A percentile compares a stretch with the other conserved stretches of the same genome.
phyloP scores from a whole-genome alignment of 2,329 filamentous ascomycete genomes.

The Colletotrichum orbiculare region DNA sequence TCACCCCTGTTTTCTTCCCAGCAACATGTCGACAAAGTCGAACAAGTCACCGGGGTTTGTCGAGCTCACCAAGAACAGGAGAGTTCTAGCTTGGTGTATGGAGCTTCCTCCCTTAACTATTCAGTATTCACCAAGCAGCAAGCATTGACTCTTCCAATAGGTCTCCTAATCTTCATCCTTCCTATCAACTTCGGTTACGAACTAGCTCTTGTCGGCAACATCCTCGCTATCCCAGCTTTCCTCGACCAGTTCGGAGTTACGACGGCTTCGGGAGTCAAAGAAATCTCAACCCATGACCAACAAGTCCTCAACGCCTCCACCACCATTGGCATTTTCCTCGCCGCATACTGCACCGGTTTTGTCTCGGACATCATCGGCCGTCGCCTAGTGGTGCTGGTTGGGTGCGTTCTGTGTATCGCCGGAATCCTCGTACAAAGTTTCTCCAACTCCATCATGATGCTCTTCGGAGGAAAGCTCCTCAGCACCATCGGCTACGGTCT shows the following conservation, averaged over 20 bases:
- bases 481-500: slow-evolving; percentile 45
- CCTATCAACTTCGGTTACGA: slow-evolving; percentile 43
- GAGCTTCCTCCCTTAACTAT: not conserved
- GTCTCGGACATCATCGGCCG: slow-evolving; percentile 42
- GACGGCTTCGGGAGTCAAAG: slow-evolving; percentile 33
- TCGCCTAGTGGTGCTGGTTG: slow-evolving; percentile 41
- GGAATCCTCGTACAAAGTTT: slow-evolving; percentile 43
- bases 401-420: slow-evolving; percentile 35
- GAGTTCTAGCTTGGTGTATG: slow-evolving; percentile 15
- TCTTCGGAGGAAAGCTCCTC: slow-evolving; percentile 45
- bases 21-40: not conserved
- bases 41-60: slow-evolving; percentile 12
- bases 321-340: slow-evolving; percentile 44
- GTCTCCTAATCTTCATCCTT: slow-evolving; percentile 28
- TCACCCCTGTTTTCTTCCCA: not conserved
- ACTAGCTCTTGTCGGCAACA: slow-evolving; percentile 42
- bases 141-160: not conserved
- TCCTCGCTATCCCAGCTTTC: slow-evolving; percentile 44
- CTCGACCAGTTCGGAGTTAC: slow-evolving; percentile 41
- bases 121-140: not conserved
- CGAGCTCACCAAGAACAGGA: slow-evolving; percentile 20
- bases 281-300: slow-evolving; percentile 43
- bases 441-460: slow-evolving; percentile 34
- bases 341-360: slow-evolving; percentile 44
- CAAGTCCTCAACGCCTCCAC: slow-evolving; percentile 45